Conservation (phyloP, 192 early-diverging fungal genomes). For the Backusella westeae region DNA sequence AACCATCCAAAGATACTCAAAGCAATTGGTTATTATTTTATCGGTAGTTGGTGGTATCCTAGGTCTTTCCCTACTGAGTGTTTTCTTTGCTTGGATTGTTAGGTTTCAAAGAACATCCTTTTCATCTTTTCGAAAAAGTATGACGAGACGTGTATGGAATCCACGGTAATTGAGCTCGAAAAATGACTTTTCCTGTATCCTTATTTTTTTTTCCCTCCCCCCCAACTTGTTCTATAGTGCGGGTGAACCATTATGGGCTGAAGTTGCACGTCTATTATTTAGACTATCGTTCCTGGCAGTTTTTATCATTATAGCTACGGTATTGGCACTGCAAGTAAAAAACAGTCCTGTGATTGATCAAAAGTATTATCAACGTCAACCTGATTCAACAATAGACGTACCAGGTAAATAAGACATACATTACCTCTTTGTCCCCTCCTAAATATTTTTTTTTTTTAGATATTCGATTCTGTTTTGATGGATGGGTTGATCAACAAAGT, state of each 20-base stretch:
- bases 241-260: constrained; percentile 21
- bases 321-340: constrained; percentile 14
- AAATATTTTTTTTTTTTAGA: background rate
- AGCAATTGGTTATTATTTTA: background rate
- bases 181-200: background rate
- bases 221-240: background rate
- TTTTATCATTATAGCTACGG: background rate
- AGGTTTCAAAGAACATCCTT: background rate
- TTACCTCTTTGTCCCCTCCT: no score
- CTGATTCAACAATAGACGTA: background rate
- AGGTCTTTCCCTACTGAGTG: background rate
- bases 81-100: background rate
- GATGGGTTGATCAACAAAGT: constrained; percentile 11
- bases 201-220: background rate
- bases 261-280: constrained; percentile 19
- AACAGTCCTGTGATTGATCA: constrained; percentile 22
- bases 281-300: constrained; percentile 10
- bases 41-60: background rate
- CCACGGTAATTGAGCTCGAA: background rate
- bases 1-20: background rate
- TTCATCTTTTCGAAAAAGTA: background rate
- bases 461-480: constrained; percentile 26
- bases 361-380: constrained; percentile 1
- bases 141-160: background rate
- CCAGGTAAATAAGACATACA: background rate